These are phyloP conservation scores for Metschnikowia colocasiae DNA, from an alignment of 805 yeast genomes.

Conservation along the genomic window DNA sequence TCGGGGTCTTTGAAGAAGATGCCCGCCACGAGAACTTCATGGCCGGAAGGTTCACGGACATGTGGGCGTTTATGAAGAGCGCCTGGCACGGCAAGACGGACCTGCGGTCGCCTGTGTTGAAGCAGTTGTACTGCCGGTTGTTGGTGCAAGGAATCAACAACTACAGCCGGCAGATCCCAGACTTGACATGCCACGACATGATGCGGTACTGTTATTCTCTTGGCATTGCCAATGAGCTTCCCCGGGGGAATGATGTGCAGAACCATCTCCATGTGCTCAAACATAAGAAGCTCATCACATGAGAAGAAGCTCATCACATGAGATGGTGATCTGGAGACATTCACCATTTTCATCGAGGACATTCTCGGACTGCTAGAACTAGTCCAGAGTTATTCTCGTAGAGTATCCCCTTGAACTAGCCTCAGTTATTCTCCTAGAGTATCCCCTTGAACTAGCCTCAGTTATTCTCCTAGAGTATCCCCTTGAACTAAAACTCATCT, in stretches of 20 bases:
- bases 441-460: too few relatives aligned
- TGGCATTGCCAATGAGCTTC: conserved; percentile 23
- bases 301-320: too few relatives aligned
- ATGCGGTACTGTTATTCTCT: conserved; percentile 26
- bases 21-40: conserved; percentile 44
- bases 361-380: too few relatives aligned
- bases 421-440: too few relatives aligned
- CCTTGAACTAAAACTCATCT: too few relatives aligned
- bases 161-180: conserved; percentile 42
- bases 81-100: conserved; percentile 2
- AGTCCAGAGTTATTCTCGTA: too few relatives aligned
- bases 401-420: too few relatives aligned
- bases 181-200: conserved; percentile 34
- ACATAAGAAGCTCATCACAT: not conserved
- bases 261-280: conserved; percentile 31
- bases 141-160: conserved; percentile 34
- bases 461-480: too few relatives aligned
- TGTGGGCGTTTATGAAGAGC: conserved; percentile 35
- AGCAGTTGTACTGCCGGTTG: conserved; percentile 24
- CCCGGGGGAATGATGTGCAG: conserved; percentile 23
- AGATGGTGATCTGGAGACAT: too few relatives aligned
- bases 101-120: not conserved
- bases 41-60: conserved; percentile 42
- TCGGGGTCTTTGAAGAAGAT: conserved; percentile 28
- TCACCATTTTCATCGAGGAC: too few relatives aligned